Percentiles rank a stretch among this genome's conserved stretches.
Evolutionary conservation across 2,329 filamentous ascomycete species (phyloP).

Genomic region (Verticillium albo-atrum): DNA sequence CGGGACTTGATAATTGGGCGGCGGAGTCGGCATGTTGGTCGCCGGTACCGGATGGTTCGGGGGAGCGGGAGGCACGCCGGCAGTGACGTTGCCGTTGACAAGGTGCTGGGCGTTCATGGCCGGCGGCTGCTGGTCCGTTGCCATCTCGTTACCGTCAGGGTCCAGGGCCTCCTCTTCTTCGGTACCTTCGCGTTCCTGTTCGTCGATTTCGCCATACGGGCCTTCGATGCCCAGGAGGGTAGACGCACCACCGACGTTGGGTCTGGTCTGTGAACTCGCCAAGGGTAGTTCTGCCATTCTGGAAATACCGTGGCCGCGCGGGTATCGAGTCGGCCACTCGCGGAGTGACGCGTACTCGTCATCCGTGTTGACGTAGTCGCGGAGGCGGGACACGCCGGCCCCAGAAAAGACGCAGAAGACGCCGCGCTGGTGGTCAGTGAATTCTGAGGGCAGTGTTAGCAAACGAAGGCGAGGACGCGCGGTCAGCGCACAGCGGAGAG

Average conservation of each 20-base stretch:
- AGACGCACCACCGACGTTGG: not conserved
- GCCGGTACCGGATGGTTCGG: not conserved
- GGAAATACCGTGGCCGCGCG: conserved; percentile 1
- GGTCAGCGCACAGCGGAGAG: not conserved
- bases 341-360: conserved; percentile 41
- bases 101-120: conserved; percentile 9
- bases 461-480: not conserved
- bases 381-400: conserved; percentile 70
- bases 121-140: conserved; percentile 21
- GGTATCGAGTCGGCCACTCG: conserved; percentile 17
- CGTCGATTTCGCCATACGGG: conserved; percentile 29
- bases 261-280: not conserved
- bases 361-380: conserved; percentile 67
- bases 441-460: conserved; percentile 55
- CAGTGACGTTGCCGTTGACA: conserved; percentile 7
- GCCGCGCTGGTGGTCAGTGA: conserved; percentile 89
- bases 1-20: not conserved
- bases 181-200: conserved; percentile 29
- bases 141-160: conserved; percentile 34
- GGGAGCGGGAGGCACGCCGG: not conserved
- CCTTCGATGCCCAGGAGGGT: not conserved
- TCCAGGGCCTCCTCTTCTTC: conserved; percentile 42
- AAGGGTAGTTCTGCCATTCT: not conserved
- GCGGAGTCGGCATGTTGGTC: not conserved
- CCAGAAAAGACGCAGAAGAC: conserved; percentile 98